Conservation (phyloP, 306 rosid species). For the Cicer judaicum region DNA sequence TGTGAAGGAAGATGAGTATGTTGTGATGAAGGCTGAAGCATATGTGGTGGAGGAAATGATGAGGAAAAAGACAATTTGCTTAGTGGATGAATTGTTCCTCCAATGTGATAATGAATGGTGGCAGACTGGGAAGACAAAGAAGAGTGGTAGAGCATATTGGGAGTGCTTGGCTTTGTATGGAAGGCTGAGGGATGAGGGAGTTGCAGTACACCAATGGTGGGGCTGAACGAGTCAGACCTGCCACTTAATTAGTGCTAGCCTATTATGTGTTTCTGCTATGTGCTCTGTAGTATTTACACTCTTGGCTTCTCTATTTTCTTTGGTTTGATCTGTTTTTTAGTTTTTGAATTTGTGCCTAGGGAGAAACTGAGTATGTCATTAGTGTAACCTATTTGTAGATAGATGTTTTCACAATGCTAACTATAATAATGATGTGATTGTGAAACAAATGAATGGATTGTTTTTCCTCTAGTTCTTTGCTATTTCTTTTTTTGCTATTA, state of each 20-base stretch:
- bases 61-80: conserved; percentile 45
- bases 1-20: conserved; percentile 59
- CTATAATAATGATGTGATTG: background rate
- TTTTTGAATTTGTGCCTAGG: conserved; percentile 16
- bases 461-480: background rate
- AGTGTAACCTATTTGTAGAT: background rate
- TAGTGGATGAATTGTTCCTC: conserved; percentile 69
- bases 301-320: conserved; percentile 15
- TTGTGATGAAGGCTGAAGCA: conserved; percentile 77
- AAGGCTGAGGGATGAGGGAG: conserved; percentile 68
- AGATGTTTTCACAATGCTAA: conserved; percentile 25
- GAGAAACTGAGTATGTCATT: conserved; percentile 21
- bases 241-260: conserved; percentile 8
- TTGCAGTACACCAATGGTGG: conserved; percentile 80
- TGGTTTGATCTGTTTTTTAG: conserved; percentile 25
- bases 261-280: conserved; percentile 12
- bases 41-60: conserved; percentile 62
- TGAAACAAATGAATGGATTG: background rate
- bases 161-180: conserved; percentile 72
- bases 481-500: conserved; percentile 17
- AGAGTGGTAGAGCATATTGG: conserved; percentile 65
- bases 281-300: conserved; percentile 17
- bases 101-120: conserved; percentile 72
- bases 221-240: conserved; percentile 37
- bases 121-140: conserved; percentile 43